Percentiles rank a stretch among this genome's conserved stretches.
Conservation (phyloP, 2,329 filamentous ascomycete species). For the Capronia americana region DNA sequence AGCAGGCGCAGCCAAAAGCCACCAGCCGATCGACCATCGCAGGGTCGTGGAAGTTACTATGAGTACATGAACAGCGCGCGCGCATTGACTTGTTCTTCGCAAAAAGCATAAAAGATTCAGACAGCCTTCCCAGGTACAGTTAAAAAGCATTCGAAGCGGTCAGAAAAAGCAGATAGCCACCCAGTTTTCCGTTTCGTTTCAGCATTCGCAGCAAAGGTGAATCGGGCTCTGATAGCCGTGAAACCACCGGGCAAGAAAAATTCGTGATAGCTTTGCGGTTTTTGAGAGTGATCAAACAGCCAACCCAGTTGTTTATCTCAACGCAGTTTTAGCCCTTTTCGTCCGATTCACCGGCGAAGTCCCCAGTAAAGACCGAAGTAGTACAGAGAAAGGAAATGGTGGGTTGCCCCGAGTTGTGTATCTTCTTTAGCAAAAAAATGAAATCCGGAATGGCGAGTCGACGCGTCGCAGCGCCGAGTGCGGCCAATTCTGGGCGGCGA, state of each 20-base stretch:
- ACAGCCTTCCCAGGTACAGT: slow-evolving; percentile 33
- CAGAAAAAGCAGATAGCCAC: slow-evolving; percentile 31
- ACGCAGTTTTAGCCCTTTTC: slow-evolving; percentile 30
- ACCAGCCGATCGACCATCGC: background rate
- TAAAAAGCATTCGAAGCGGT: background rate
- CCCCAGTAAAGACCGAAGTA: slow-evolving; percentile 34
- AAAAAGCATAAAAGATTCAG: slow-evolving; percentile 20
- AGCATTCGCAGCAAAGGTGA: slow-evolving; percentile 27
- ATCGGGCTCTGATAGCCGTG: slow-evolving; percentile 35
- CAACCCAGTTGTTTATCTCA: slow-evolving; percentile 34
- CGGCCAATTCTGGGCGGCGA: background rate
- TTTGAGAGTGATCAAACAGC: slow-evolving; percentile 38
- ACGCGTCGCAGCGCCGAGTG: background rate
- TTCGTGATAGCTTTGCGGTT: slow-evolving; percentile 22
- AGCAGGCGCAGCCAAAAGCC: background rate
- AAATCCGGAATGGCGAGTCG: slow-evolving; percentile 7
- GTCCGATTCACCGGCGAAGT: slow-evolving; percentile 29
- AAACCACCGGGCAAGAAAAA: slow-evolving; percentile 21
- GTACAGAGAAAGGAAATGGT: slow-evolving; percentile 36
- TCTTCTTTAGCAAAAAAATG: slow-evolving; percentile 31
- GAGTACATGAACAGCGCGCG: slow-evolving; percentile 21
- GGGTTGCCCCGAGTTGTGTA: slow-evolving; percentile 40
- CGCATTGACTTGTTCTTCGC: slow-evolving; percentile 9
- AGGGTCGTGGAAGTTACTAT: slow-evolving; percentile 22
- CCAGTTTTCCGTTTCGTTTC: slow-evolving; percentile 33